phyloP scores from a whole-genome alignment of 495 filamentous ascomycete genomes.

The Tuber magnatum region DNA sequence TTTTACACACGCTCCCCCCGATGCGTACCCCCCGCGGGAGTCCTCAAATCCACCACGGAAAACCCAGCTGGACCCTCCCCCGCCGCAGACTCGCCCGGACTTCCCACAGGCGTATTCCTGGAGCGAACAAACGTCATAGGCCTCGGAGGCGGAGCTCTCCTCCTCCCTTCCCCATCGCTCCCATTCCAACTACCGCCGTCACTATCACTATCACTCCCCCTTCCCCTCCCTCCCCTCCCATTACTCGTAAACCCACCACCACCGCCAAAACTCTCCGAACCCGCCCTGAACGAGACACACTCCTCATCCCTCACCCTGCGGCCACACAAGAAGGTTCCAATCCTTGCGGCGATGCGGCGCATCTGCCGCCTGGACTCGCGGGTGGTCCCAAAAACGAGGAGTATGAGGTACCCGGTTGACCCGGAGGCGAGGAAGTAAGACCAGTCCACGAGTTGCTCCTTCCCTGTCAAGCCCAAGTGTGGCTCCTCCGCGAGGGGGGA shows the following conservation, averaged over 20 bases:
- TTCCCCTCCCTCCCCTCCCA: conserved; percentile 5
- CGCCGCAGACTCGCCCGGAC: conserved; percentile 5
- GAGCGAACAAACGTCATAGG: conserved; percentile 26
- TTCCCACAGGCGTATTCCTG: conserved; percentile 11
- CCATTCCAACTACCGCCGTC: not conserved
- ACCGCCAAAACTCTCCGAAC: not conserved
- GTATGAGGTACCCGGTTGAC: conserved; percentile 32
- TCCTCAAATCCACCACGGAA: conserved; percentile 22
- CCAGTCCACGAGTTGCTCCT: conserved; percentile 30
- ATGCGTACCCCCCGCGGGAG: conserved; percentile 6
- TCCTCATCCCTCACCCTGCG: conserved; percentile 13
- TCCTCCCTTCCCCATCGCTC: conserved; percentile 11
- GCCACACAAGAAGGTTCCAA: conserved; percentile 10
- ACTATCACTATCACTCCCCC: conserved; percentile 4
- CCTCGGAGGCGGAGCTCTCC: conserved; percentile 14
- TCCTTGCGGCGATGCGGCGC: conserved; percentile 12
- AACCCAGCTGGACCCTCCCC: conserved; percentile 13
- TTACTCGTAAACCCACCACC: not conserved
- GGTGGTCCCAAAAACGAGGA: conserved; percentile 33
- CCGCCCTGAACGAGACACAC: conserved; percentile 22
- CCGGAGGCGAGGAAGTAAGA: conserved; percentile 33
- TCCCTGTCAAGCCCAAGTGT: conserved; percentile 20
- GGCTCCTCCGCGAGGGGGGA: conserved; percentile 15
- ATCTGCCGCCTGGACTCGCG: conserved; percentile 24
- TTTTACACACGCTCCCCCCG: not conserved